Percentiles rank a stretch among this genome's conserved stretches.
Conservation (phyloP, 2,329 filamentous ascomycete species). For the Penicillium sp. region DNA sequence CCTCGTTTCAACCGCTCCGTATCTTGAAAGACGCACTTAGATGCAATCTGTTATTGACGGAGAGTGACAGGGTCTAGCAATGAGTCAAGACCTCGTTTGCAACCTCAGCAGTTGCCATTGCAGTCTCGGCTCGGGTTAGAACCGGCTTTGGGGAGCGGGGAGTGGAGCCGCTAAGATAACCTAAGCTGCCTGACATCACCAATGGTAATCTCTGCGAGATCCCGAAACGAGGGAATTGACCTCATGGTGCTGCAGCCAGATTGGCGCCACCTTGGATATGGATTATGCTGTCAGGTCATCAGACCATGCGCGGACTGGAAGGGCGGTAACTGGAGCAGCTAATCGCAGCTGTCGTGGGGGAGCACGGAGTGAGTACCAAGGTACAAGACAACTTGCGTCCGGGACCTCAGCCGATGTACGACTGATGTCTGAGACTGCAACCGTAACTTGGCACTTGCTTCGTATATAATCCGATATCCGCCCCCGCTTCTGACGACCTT, state of each 20-base stretch:
- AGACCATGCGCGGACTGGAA: background rate
- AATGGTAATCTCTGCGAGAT: background rate
- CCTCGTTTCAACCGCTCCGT: background rate
- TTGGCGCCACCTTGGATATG: background rate
- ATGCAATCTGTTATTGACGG: background rate
- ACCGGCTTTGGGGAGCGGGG: background rate
- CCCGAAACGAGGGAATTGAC: background rate
- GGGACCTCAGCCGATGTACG: background rate
- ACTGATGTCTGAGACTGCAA: background rate
- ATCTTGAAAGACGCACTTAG: background rate
- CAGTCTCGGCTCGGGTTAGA: background rate
- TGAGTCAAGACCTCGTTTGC: background rate
- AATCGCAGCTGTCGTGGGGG: background rate
- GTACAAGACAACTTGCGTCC: background rate
- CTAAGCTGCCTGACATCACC: constrained; percentile 7
- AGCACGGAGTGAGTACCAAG: background rate
- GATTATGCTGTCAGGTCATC: background rate
- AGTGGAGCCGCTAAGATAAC: constrained; percentile 7
- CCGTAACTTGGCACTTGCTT: background rate
- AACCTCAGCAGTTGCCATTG: background rate
- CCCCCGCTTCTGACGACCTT: background rate
- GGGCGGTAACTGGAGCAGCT: background rate
- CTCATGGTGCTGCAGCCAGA: constrained; percentile 2
- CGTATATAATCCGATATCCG: background rate
- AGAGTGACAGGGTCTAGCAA: background rate